These are phyloP conservation scores for Toxoplasma gondii DNA, from an alignment of 169 alveolate species.

Conservation along the genomic window DNA sequence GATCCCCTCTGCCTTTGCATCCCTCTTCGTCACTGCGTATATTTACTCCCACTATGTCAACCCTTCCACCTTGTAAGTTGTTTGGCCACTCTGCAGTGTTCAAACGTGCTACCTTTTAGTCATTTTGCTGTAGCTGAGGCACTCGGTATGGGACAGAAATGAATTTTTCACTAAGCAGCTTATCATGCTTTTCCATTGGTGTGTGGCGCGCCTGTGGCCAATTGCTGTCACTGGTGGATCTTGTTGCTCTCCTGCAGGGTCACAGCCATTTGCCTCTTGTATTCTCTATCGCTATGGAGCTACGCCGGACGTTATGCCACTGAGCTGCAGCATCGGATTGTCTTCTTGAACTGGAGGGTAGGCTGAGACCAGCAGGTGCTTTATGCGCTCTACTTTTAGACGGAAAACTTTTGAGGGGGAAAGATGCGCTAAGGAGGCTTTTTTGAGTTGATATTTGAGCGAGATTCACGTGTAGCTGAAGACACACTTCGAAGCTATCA, in stretches of 20 bases:
- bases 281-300: conserved; percentile 19
- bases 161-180: neutral
- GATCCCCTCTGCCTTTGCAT: conserved; percentile 9
- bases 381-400: too few relatives aligned
- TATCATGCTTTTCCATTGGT: neutral
- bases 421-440: too few relatives aligned
- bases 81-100: neutral
- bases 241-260: conserved; percentile 11
- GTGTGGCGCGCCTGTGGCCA: neutral
- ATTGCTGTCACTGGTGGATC: neutral
- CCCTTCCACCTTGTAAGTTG: conserved; percentile 5
- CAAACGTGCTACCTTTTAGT: too few relatives aligned
- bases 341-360: conserved; percentile 63
- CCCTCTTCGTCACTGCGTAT: conserved; percentile 1
- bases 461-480: too few relatives aligned
- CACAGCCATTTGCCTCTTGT: conserved; percentile 9
- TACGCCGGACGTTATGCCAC: conserved; percentile 54
- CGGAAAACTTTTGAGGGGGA: too few relatives aligned
- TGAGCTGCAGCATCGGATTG: conserved; percentile 60
- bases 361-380: neutral
- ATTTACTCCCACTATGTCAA: conserved; percentile 14
- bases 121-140: neutral
- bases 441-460: too few relatives aligned
- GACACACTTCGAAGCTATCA: neutral
- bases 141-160: neutral